Evolutionary conservation across 805 yeast species (phyloP), one percentile per base, ranked within the genome.

Genomic region (Candida berthetii): DNA sequence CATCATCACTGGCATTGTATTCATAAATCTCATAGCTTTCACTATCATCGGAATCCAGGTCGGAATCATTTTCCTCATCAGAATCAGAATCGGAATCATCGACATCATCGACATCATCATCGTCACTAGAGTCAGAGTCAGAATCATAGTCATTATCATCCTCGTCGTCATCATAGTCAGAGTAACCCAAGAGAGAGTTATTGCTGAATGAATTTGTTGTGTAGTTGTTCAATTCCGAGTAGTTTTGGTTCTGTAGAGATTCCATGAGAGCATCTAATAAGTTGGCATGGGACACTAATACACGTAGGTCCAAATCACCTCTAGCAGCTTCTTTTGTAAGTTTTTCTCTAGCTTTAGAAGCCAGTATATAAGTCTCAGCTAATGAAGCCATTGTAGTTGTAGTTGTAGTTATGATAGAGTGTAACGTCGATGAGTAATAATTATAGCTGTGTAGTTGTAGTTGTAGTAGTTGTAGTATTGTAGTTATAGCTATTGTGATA

Each of bases 251-350:
- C 16, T 43, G 38, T 27, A 47, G 45, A 20, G 34, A 38, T n/a
- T 48, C 85, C 74, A 83, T 79, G 40, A 82, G 56, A 46, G 66
- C 69, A 54, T 83, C 89, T 47, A 82, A 68, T 66, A 83, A 63
- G 57, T 82, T 83, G 17, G 89, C 88, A 59, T 83, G 89, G 33
- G 78, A 71, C 3, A 82, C 86, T 32, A 82, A 67, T 39, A 68
- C 63, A 38, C 85, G 68, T 39, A 82, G 66, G 41, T 77, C 64
- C 27, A 80, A 73, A 50, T 79, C 82, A 13, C 73, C 72, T 47
- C 70, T 69, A 20, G 74, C 59, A 6, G 86, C 85, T 50, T 82
- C 85, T 42, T 62, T 66, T 35, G 85, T 78, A 20, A 82, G 71
- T 62, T 80, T 82, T 16, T 69, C 52, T 54, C 83, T 77, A 29